Evolutionary conservation across 106 monocot species (phyloP).

Genomic region (Phalaenopsis equestris): DNA sequence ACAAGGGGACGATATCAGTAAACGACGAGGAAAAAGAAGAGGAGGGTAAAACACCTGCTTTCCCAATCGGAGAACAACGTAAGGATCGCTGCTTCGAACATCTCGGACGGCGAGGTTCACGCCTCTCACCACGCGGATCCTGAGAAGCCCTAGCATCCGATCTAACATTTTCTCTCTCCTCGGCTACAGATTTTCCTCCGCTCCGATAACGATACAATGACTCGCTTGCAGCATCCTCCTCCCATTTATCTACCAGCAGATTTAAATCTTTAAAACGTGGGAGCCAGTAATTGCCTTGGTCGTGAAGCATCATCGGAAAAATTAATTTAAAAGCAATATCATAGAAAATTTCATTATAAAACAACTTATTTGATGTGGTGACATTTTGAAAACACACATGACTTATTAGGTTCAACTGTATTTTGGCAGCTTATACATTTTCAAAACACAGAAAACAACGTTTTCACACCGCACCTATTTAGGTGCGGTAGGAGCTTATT

Average conservation of each 20-base stretch:
- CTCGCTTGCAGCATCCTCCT: background rate
- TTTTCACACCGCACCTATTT: no score
- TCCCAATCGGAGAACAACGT: constrained; percentile 36
- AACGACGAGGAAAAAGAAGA: background rate
- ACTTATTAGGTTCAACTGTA: no score
- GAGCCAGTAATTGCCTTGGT: background rate
- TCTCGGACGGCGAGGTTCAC: constrained; percentile 39
- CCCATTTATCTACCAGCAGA: background rate
- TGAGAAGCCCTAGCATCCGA: constrained; percentile 32
- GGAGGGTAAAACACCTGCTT: constrained; percentile 19
- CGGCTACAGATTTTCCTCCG: background rate
- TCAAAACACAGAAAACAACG: no score
- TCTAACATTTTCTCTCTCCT: constrained; percentile 7
- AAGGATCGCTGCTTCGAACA: constrained; percentile 38
- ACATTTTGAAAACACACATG: no score
- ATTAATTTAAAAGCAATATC: no score
- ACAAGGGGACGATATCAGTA: background rate
- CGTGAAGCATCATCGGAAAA: background rate
- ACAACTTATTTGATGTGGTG: no score
- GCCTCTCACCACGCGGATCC: constrained; percentile 29
- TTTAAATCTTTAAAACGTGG: background rate
- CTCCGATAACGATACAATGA: background rate
- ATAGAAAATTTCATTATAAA: no score
- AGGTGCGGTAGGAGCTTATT: no score
- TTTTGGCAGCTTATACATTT: no score